These are phyloP conservation scores for Aspergillus nomiae DNA, from an alignment of 2,329 filamentous ascomycete genomes.

Conservation along the genomic window DNA sequence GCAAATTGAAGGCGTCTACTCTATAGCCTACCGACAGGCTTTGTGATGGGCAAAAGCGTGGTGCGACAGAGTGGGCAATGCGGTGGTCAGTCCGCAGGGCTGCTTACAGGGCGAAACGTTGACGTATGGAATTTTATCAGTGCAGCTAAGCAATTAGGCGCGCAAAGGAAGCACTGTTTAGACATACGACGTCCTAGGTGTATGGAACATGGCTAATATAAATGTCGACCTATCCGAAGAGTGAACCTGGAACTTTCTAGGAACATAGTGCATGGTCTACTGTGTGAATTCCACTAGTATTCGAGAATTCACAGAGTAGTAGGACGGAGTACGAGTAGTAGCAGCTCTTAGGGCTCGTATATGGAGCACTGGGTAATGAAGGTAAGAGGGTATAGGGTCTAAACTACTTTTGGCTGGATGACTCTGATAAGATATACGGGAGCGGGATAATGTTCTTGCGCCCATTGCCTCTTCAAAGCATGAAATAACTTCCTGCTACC, in stretches of 20 bases:
- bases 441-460: constrained; percentile 73
- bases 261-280: constrained; percentile 59
- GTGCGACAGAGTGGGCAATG: constrained; percentile 86
- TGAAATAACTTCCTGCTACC: constrained; percentile 40
- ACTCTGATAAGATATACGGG: background rate
- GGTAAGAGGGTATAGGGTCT: background rate
- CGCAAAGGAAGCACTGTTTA: background rate
- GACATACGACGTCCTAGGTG: constrained; percentile 49
- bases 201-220: constrained; percentile 80
- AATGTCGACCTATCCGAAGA: constrained; percentile 74
- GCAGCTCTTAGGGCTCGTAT: background rate
- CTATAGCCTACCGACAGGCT: constrained; percentile 85
- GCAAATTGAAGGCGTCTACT: constrained; percentile 89
- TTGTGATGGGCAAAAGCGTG: constrained; percentile 74
- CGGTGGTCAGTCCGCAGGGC: constrained; percentile 86
- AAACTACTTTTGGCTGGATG: background rate
- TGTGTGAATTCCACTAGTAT: constrained; percentile 96
- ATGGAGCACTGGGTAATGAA: too few relatives aligned
- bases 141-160: constrained; percentile 10
- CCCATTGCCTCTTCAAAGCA: constrained; percentile 71
- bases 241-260: constrained; percentile 40
- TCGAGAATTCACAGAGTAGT: constrained; percentile 69
- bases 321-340: background rate
- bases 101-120: constrained; percentile 78
- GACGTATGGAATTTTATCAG: constrained; percentile 78